Evolutionary conservation across 257 asterid species (phyloP), one percentile per base, ranked within the genome.

Genomic region (Paulownia fortunei): DNA sequence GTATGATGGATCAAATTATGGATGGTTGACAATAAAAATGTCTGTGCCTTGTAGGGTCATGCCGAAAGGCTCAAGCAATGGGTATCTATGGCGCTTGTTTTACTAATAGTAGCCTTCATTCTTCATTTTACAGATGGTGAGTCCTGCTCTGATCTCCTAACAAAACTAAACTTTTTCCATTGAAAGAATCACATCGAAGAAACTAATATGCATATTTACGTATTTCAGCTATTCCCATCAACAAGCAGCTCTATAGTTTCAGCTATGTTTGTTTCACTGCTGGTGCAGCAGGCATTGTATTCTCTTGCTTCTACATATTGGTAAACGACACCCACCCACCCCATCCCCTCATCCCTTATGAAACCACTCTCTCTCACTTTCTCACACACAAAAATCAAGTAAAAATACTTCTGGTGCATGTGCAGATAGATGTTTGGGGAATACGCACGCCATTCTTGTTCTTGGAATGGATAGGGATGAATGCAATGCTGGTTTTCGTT

Each of bases 381-480:
- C n/a, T n/a, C n/a, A n/a, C n/a, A n/a, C n/a, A n/a, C n/a, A n/a
- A n/a, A n/a, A n/a, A n/a, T n/a, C n/a, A n/a, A n/a, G n/a, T n/a
- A n/a, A n/a, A n/a, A n/a, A n/a, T n/a, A n/a, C n/a, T n/a, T n/a
- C n/a, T n/a, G n/a, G n/a, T 18, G 72, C 3, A 46, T 58, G 55
- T 41, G 54, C 80, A 77, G 85, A 72, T 82, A 49, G 97, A 94
- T 77, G 92, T 89, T 5, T 86, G 86, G 90, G 97, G 93, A 47
- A 10, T 75, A 61, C 82, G 97, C 1, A 76, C 15, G 30, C 97
- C 97, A 3, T 94, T 94, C 83, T 36, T 94, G 92, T 92, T 91
- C 81, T 79, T 94, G 55, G 98, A 94, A 76, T 94, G 97, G 98
- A 94, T 92, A 73, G 97, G 98, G 73, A 91, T 94, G 98, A 92